Conservation (phyloP, 371 early-diverging fungal genomes). For the Gilbertella persicaria region DNA sequence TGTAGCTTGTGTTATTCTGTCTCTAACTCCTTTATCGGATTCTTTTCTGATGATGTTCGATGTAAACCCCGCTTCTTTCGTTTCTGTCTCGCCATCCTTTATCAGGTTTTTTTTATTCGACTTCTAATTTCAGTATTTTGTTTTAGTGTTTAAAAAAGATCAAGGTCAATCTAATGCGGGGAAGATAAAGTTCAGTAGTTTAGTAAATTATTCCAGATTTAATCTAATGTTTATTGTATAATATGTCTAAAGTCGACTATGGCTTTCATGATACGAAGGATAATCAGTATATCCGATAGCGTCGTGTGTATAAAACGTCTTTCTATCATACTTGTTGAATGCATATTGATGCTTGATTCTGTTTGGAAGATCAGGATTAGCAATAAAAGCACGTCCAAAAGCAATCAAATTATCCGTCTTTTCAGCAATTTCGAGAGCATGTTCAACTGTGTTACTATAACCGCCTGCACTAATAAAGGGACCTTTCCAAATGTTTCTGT, state of each 20-base stretch:
- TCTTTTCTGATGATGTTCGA: too few species aligned
- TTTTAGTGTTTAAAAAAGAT: too few species aligned
- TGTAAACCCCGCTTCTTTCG: too few species aligned
- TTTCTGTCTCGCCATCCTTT: too few species aligned
- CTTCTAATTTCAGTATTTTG: too few species aligned
- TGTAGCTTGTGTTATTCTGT: too few species aligned
- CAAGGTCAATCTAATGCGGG: too few species aligned
- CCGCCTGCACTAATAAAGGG: constrained; percentile 29
- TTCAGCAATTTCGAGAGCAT: constrained; percentile 6
- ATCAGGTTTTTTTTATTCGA: too few species aligned
- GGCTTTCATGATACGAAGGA: neutral
- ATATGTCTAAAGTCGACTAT: neutral
- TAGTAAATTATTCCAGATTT: too few species aligned
- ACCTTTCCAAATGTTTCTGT: constrained; percentile 28
- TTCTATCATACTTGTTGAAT: constrained; percentile 6
- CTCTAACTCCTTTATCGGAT: too few species aligned
- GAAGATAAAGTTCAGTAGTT: too few species aligned
- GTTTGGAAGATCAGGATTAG: constrained; percentile 16
- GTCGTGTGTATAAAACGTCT: constrained; percentile 12
- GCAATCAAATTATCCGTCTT: constrained; percentile 5
- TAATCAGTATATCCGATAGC: constrained; percentile 13
- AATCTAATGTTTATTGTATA: too few species aligned
- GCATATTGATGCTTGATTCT: constrained; percentile 8
- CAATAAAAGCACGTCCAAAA: constrained; percentile 14
- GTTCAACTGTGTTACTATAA: constrained; percentile 13